Conservation (phyloP, 1,284 basidiomycete genomes). For the Ustilago crameri region DNA sequence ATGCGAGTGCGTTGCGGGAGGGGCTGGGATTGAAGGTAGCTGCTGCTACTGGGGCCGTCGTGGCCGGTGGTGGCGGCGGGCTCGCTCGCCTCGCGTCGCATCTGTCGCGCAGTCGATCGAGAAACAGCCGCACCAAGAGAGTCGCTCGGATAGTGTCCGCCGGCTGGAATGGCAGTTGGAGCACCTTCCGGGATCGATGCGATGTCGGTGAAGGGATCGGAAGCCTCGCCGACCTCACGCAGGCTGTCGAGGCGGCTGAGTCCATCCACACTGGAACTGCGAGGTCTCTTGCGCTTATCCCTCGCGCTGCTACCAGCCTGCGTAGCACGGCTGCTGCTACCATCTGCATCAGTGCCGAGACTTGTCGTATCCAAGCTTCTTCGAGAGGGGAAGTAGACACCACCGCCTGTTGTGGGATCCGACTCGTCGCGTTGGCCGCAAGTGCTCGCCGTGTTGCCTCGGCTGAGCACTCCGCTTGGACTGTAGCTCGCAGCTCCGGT, state of each 20-base stretch:
- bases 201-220: constrained; percentile 25
- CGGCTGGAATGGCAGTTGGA: background rate
- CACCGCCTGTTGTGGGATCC: constrained; percentile 4
- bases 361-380: constrained; percentile 9
- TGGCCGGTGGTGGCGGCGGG: background rate
- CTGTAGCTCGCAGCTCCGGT: constrained; percentile 57
- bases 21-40: constrained; percentile 10
- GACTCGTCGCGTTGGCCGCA: constrained; percentile 18
- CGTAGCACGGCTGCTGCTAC: constrained; percentile 42
- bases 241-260: constrained; percentile 33
- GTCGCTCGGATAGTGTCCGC: constrained; percentile 44
- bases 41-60: background rate
- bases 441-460: constrained; percentile 48
- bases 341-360: constrained; percentile 11
- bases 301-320: constrained; percentile 24
- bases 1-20: constrained; percentile 27
- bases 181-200: background rate
- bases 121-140: constrained; percentile 44
- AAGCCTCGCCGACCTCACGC: constrained; percentile 21
- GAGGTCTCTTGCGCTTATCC: constrained; percentile 25
- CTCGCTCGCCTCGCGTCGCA: background rate
- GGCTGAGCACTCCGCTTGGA: constrained; percentile 34
- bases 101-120: constrained; percentile 18
- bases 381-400: constrained; percentile 11
- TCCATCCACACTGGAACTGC: constrained; percentile 24